Evolutionary conservation across 164 flowering plant genomes (phyloP).

Genomic region (Houttuynia cordata): DNA sequence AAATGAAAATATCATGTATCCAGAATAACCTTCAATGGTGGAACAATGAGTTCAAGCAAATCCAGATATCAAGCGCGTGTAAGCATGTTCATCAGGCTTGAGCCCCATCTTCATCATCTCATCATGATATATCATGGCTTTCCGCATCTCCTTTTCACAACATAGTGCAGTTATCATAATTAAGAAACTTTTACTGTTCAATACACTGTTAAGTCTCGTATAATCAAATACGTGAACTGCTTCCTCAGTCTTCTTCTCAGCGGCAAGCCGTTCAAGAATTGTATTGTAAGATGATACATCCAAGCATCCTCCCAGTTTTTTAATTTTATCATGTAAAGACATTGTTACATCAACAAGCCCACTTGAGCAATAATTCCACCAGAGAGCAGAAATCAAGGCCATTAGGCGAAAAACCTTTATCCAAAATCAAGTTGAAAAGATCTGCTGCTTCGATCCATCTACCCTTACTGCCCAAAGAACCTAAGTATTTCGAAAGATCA

Average conservation of each 20-base stretch:
- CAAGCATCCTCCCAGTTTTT: slow-evolving; percentile 27
- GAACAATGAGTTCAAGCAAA: slow-evolving; percentile 1
- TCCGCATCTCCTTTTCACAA: slow-evolving; percentile 35
- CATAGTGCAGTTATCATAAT: slow-evolving; percentile 50
- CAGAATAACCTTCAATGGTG: neutral
- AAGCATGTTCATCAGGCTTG: slow-evolving; percentile 46
- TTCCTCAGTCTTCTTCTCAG: slow-evolving; percentile 29
- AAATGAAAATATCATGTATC: too few species aligned
- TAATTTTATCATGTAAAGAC: slow-evolving; percentile 37
- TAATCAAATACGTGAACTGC: slow-evolving; percentile 45
- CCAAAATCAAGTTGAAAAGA: slow-evolving; percentile 27
- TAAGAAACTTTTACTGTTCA: slow-evolving; percentile 34
- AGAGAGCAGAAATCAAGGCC: slow-evolving; percentile 30
- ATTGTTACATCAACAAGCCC: slow-evolving; percentile 35
- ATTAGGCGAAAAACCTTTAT: slow-evolving; percentile 36
- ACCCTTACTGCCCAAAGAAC: slow-evolving; percentile 27
- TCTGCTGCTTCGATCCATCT: slow-evolving; percentile 52
- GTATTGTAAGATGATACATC: slow-evolving; percentile 36
- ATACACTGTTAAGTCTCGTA: slow-evolving; percentile 33
- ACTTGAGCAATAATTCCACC: slow-evolving; percentile 42
- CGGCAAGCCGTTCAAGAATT: slow-evolving; percentile 36
- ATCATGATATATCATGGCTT: slow-evolving; percentile 76
- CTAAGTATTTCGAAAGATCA: slow-evolving; percentile 28
- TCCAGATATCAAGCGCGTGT: slow-evolving; percentile 35
- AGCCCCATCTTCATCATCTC: slow-evolving; percentile 62